A percentile compares a stretch with the other conserved stretches of the same genome.
These are phyloP conservation scores for Rhypophila decipiens DNA, from an alignment of 495 filamentous ascomycete species.

Conservation along the genomic window DNA sequence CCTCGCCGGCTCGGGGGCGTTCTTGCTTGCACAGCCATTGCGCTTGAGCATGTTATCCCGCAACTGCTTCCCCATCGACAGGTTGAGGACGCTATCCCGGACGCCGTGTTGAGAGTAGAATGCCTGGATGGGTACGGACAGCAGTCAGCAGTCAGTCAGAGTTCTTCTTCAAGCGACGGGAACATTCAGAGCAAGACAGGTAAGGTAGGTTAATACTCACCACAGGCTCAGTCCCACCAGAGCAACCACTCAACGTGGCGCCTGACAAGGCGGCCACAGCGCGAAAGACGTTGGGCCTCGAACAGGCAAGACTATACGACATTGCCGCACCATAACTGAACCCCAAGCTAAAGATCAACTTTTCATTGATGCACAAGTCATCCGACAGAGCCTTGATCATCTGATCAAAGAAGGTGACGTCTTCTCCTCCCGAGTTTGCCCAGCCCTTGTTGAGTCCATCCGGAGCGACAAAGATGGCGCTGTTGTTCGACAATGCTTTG, in stretches of 20 bases:
- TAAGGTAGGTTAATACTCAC: no score
- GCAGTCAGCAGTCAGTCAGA: background rate
- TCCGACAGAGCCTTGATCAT: slow-evolving; percentile 29
- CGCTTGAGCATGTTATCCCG: slow-evolving; percentile 33
- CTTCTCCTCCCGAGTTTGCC: slow-evolving; percentile 38
- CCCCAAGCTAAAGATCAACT: slow-evolving; percentile 37
- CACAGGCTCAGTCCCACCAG: slow-evolving; percentile 30
- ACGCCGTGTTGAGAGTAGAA: slow-evolving; percentile 27
- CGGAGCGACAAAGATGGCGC: slow-evolving; percentile 39
- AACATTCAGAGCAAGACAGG: background rate
- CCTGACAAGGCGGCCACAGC: slow-evolving; percentile 37
- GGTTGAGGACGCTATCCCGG: slow-evolving; percentile 32
- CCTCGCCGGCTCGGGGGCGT: slow-evolving; percentile 21
- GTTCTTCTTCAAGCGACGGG: background rate
- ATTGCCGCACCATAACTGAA: slow-evolving; percentile 45
- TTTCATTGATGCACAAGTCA: slow-evolving; percentile 39
- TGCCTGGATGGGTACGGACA: background rate
- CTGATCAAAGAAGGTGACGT: slow-evolving; percentile 34
- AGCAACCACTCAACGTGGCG: slow-evolving; percentile 21
- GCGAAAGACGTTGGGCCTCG: slow-evolving; percentile 29
- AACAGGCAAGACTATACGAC: slow-evolving; percentile 41
- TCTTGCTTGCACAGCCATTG: slow-evolving; percentile 33
- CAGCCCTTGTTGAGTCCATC: slow-evolving; percentile 40
- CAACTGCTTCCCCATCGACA: slow-evolving; percentile 27
- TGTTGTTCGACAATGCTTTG: slow-evolving; percentile 27